A percentile compares a stretch with the other conserved stretches of the same genome.
Conservation (phyloP, 768 basidiomycete genomes). For the Trametes maxima region DNA sequence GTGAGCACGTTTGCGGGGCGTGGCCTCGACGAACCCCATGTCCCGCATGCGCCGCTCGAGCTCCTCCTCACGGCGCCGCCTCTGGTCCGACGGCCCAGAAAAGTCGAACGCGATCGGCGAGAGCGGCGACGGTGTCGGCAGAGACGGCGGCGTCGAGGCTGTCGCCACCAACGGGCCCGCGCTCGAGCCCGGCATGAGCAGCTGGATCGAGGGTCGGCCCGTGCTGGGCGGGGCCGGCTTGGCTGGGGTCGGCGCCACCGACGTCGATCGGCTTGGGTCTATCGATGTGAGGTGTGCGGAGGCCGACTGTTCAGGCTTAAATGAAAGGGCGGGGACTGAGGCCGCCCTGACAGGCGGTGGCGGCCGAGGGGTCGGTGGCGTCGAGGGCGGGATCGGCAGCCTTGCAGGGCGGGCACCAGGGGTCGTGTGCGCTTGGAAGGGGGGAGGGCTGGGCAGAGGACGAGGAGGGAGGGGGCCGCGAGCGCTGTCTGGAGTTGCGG, state of each 20-base stretch:
- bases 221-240: too few species aligned
- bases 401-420: background rate
- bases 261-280: too few species aligned
- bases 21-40: constrained; percentile 19
- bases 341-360: too few species aligned
- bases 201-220: too few species aligned
- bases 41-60: constrained; percentile 16
- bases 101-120: constrained; percentile 22
- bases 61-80: constrained; percentile 19
- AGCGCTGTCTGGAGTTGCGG: background rate
- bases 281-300: too few species aligned
- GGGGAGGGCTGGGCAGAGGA: constrained; percentile 12
- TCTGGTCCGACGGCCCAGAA: constrained; percentile 7
- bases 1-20: background rate
- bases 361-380: constrained; percentile 3
- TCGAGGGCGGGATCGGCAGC: background rate
- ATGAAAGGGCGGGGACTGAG: too few species aligned
- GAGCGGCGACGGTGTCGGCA: constrained; percentile 11
- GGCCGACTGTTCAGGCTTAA: too few species aligned
- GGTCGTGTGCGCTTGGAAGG: background rate
- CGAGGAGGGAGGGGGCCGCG: constrained; percentile 3
- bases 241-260: too few species aligned
- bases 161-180: background rate
- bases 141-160: background rate
- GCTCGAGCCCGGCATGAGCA: too few species aligned